These are phyloP conservation scores for Platanthera guangdongensis DNA, from an alignment of 106 monocot genomes.

Conservation along the genomic window DNA sequence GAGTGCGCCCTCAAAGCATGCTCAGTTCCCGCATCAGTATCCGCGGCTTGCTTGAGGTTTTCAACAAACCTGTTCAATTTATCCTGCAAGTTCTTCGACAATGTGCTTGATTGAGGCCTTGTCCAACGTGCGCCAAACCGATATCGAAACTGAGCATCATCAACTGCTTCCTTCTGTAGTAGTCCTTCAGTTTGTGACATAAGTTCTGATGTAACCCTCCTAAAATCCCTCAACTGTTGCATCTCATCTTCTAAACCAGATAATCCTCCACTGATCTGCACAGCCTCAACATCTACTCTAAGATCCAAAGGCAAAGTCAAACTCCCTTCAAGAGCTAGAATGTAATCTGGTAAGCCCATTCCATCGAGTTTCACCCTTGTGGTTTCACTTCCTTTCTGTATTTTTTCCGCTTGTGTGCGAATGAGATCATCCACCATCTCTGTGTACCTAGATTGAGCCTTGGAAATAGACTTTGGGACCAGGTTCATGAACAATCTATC, in stretches of 20 bases:
- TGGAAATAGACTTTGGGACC: not conserved
- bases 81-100: not conserved
- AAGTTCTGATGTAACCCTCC: too few relatives aligned
- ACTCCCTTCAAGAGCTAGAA: too few relatives aligned
- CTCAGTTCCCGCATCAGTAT: constrained; percentile 1
- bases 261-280: too few relatives aligned
- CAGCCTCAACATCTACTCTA: too few relatives aligned
- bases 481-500: not conserved
- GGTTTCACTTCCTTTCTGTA: too few relatives aligned
- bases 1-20: not conserved
- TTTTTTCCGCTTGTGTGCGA: too few relatives aligned
- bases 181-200: not conserved
- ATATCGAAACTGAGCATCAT: not conserved
- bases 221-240: too few relatives aligned
- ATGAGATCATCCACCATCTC: too few relatives aligned
- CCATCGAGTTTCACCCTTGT: too few relatives aligned
- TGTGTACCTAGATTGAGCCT: not conserved
- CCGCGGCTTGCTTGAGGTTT: not conserved
- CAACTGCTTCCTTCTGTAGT: not conserved
- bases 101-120: not conserved
- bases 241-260: too few relatives aligned
- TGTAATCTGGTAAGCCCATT: too few relatives aligned
- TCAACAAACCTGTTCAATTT: not conserved
- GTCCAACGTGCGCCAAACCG: not conserved
- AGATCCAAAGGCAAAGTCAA: too few relatives aligned